Evolutionary conservation across 257 asterid genomes (phyloP), one percentile per base, ranked within the genome.

Genomic region (Coffea eugenioides): DNA sequence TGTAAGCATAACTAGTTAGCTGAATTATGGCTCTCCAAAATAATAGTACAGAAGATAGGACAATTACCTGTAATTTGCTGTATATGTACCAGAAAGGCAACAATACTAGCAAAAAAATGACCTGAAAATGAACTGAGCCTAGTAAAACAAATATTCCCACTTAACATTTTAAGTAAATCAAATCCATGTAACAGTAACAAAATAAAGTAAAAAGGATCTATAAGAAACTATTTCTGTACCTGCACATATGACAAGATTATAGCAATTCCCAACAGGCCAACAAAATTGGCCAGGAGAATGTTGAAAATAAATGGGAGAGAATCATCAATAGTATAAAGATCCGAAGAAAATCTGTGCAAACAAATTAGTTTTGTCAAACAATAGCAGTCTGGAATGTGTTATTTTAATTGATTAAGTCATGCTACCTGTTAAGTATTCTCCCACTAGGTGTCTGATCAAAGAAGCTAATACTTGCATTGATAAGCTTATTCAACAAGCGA

Each of bases 281-380:
- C 91, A 62, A 95, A 89, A 85, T 95, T 95, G 82, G 99, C 97
- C 71, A 95, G 92, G 82, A 95, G 97, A 84, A 95, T 91, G 90
- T 95, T 95, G 92, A 95, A 97, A 79, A 93, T 93, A 83, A 95
- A 95, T 27, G 98, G 99, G 89, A 93, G 99, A 76, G 98, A 91
- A 88, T 93, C 99, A 65, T 95, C 99, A 65, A 95, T 91, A 79
- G 97, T 93, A 86, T 93, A 95, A 78, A 95, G 97, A 89, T 95
- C 98, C 83, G 99, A 95, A 81, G 99, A 95, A 81, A 95, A 76
- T 86, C 99, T 95, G 80, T 77, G 90, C 54, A 73, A 80, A 80
- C 64, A 68, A 66, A 85, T 92, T 81, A 91, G 90, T 31, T 57
- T 69, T 62, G 56, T 27, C 45, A 76, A 27, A 81, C 66, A 71